Evolutionary conservation across 2,329 filamentous ascomycete species (phyloP), one percentile per base, ranked within the genome.

Genomic region (Chaetomiaceae sp.): DNA sequence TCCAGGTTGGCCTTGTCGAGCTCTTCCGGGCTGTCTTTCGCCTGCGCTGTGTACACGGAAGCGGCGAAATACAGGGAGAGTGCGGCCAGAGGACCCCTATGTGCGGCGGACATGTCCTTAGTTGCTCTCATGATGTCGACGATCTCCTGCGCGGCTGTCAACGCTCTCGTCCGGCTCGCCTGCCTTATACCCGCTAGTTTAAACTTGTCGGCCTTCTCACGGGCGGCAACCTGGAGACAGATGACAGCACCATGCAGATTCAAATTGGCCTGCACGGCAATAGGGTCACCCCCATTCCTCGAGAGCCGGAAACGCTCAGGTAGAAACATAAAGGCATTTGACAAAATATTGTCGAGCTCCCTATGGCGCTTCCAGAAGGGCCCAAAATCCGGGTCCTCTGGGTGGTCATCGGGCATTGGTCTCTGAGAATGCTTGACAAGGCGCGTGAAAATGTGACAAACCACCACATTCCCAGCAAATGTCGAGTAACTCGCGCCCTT

Each of bases 211-310:
- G 86, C 86, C 65, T 88, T 91, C 69, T 91, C 89, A 8, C 94
- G 84, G 1, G 91, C 90, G 1, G 89, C 88, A 68, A 95, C 89
- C 64, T 96, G 91, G 5, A 96, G 75, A 66, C 89, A 95, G 48
- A 96, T 96, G 8, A 87, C 81, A 1, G 89, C 86, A 0, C 90
- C 90, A 64, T 96, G 91, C 2, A 96, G 80, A 64, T 89, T 90
- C 75, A 96, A 86, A 59, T 96, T 96, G 46, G 85, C 77, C 65
- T 95, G 91, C 0, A 95, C 79, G 6, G 89, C 82, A 41, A 88
- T 84, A 1, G 86, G 77, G 60, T 95, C 81, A 34, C 78, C 75
- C 47, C 89, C 71, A 11, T 85, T 84, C 23, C 75, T 71, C 0
- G 90, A 89, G 21, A 96, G 71, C 32, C 89, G 81, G 38, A 95